Conservation (phyloP, 805 yeast species). For the Hanseniaspora lachancei region DNA sequence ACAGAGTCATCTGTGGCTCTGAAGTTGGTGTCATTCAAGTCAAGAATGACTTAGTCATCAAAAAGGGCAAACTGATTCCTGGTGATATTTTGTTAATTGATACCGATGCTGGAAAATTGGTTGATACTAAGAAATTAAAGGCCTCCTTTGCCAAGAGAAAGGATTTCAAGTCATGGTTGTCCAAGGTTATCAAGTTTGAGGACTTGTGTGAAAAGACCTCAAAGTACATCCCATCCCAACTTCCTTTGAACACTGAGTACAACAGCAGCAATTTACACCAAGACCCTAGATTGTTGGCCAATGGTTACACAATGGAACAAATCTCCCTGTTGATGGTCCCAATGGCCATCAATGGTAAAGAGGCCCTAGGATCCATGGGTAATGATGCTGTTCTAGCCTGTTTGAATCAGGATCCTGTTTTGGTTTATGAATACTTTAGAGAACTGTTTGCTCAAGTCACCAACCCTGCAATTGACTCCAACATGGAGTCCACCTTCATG, state of each 20-base stretch:
- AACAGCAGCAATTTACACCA: conserved; percentile 40
- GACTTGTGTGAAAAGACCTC: conserved; percentile 50
- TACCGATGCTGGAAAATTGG: conserved; percentile 82
- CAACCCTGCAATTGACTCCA: conserved; percentile 97
- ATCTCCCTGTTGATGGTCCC: conserved; percentile 72
- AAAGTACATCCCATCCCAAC: conserved; percentile 24
- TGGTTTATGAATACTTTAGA: conserved; percentile 85
- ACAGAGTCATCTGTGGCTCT: conserved; percentile 92
- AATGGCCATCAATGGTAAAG: conserved; percentile 86
- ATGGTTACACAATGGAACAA: conserved; percentile 93
- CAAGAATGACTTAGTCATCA: conserved; percentile 65
- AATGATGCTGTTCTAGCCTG: conserved; percentile 94
- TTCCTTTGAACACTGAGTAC: conserved; percentile 18
- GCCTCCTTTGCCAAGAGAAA: conserved; percentile 61
- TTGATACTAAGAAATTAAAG: conserved; percentile 85
- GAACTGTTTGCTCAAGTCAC: conserved; percentile 97
- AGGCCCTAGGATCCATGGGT: conserved; percentile 97
- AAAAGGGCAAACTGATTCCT: conserved; percentile 89
- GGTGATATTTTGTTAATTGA: conserved; percentile 94
- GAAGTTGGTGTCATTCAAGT: conserved; percentile 95
- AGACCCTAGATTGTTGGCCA: conserved; percentile 73
- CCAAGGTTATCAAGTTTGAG: conserved; percentile 72
- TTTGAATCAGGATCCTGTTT: conserved; percentile 78
- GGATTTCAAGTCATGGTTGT: conserved; percentile 89
- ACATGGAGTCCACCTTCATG: conserved; percentile 93